phyloP scores from a whole-genome alignment of 441 rosid species.

The Geranium incanum region DNA sequence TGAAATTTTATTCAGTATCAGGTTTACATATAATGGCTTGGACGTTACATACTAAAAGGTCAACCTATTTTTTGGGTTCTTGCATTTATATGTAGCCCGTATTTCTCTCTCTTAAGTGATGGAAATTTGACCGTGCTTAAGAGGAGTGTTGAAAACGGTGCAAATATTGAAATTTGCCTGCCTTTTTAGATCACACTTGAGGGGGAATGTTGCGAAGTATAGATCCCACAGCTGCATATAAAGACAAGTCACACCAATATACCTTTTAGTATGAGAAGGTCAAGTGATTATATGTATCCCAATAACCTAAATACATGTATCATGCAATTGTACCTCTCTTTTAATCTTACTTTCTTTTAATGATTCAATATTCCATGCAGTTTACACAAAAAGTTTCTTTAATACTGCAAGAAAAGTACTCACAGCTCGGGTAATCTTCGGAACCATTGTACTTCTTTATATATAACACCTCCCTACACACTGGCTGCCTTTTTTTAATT shows the following conservation, averaged over 20 bases:
- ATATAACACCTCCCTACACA: background rate
- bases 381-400: constrained; percentile 81
- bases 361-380: constrained; percentile 46
- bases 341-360: constrained; percentile 14
- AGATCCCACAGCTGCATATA: background rate
- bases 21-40: background rate
- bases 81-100: too few species aligned
- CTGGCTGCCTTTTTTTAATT: background rate
- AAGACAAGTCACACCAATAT: background rate
- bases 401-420: constrained; percentile 78
- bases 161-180: too few species aligned
- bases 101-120: too few species aligned
- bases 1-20: constrained; percentile 7
- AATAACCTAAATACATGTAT: constrained; percentile 7
- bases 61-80: background rate
- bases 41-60: background rate
- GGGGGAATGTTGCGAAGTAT: background rate
- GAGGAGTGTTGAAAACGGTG: too few species aligned
- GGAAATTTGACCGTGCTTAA: too few species aligned
- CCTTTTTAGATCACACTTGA: too few species aligned
- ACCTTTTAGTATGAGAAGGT: background rate
- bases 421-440: constrained; percentile 76
- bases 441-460: constrained; percentile 6
- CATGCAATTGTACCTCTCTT: constrained; percentile 14
- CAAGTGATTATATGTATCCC: background rate